Conservation (phyloP, 176 grass and related monocot genomes). For the Rhynchospora tenuis region DNA sequence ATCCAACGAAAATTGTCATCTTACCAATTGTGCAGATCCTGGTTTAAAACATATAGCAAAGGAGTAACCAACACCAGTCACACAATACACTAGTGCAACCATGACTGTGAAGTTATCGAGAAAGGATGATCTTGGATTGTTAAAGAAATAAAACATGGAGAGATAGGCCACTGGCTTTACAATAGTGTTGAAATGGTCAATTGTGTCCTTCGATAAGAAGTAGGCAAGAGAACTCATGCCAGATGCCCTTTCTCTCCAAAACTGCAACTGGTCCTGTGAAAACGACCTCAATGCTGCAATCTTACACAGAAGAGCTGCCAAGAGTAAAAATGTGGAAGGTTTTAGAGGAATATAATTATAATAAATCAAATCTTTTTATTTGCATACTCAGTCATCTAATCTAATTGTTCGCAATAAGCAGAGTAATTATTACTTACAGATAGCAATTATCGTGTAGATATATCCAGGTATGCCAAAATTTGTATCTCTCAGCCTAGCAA, state of each 20-base stretch:
- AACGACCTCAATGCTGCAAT: conserved; percentile 69
- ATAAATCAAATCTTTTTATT: not conserved
- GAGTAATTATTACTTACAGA: conserved; percentile 53
- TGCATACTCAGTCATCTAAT: not conserved
- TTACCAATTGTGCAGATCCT: conserved; percentile 71
- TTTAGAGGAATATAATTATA: not conserved
- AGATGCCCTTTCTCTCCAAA: conserved; percentile 63
- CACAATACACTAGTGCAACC: conserved; percentile 73
- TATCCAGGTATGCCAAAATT: conserved; percentile 83
- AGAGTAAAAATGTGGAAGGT: not conserved
- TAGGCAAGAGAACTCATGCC: conserved; percentile 81
- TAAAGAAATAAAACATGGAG: conserved; percentile 95
- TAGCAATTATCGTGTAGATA: conserved; percentile 83
- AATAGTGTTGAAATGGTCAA: conserved; percentile 73
- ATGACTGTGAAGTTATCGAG: conserved; percentile 48
- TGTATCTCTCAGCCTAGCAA: conserved; percentile 55
- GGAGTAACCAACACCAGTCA: conserved; percentile 76
- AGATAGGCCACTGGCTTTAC: conserved; percentile 80
- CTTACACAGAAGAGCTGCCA: conserved; percentile 79
- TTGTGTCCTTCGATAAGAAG: conserved; percentile 68
- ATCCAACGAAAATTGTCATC: not conserved
- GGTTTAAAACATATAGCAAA: conserved; percentile 77
- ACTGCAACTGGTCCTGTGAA: conserved; percentile 65
- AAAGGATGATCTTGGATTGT: conserved; percentile 66
- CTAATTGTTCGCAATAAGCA: not conserved